Percentiles rank a stretch among this genome's conserved stretches.
Conservation (phyloP, 2,329 filamentous ascomycete species). For the Aspergillus quadrilineatus region DNA sequence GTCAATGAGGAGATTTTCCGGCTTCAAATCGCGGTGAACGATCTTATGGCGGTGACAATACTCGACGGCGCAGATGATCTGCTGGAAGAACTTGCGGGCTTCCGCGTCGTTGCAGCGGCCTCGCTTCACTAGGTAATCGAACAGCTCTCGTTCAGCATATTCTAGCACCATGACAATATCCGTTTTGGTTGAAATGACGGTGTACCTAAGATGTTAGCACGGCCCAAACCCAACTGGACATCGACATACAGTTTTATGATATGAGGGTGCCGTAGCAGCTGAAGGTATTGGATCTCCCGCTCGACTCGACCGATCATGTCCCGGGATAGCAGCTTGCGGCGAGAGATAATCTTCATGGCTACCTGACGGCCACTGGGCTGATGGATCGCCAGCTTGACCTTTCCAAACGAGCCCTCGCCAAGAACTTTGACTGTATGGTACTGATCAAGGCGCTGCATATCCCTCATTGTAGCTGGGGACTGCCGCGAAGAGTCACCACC, state of each 20-base stretch:
- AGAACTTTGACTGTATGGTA: constrained; percentile 89
- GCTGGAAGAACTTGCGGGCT: constrained; percentile 97
- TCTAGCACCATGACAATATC: constrained; percentile 99
- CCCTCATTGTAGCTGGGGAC: constrained; percentile 51
- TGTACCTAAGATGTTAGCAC: constrained; percentile 62
- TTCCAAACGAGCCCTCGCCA: constrained; percentile 95
- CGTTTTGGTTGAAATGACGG: constrained; percentile 88
- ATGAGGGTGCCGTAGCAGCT: constrained; percentile 91
- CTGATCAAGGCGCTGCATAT: constrained; percentile 82
- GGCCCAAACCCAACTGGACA: not conserved
- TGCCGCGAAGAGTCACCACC: constrained; percentile 32
- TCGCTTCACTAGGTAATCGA: constrained; percentile 96
- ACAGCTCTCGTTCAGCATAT: constrained; percentile 93
- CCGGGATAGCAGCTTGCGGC: constrained; percentile 91
- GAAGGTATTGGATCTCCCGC: constrained; percentile 96
- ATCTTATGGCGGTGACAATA: constrained; percentile 99
- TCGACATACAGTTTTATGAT: constrained; percentile 86
- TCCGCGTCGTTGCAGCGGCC: constrained; percentile 87
- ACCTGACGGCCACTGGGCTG: constrained; percentile 91
- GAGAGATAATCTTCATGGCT: constrained; percentile 94
- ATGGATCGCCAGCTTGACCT: constrained; percentile 95
- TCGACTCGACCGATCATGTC: constrained; percentile 98
- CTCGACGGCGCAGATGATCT: constrained; percentile 97
- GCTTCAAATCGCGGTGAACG: constrained; percentile 94
- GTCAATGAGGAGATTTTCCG: constrained; percentile 93